phyloP scores from a whole-genome alignment of 2,329 filamentous ascomycete species.

The Nannizziopsis barbatae region DNA sequence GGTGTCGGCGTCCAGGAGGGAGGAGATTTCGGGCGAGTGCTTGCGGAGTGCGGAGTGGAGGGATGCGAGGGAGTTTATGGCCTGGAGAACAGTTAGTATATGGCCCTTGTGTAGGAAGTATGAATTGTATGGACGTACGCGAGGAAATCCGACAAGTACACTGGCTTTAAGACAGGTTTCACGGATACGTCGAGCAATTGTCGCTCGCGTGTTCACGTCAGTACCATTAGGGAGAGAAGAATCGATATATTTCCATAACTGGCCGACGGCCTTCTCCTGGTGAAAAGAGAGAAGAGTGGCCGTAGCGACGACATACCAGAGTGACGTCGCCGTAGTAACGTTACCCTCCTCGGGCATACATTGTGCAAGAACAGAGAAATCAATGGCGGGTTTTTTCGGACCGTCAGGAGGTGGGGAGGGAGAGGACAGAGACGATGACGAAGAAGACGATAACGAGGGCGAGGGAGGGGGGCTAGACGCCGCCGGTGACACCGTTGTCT shows the following conservation, averaged over 20 bases:
- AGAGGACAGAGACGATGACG: not conserved
- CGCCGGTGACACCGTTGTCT: constrained; percentile 3
- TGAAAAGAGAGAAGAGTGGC: constrained; percentile 21
- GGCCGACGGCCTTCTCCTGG: constrained; percentile 19
- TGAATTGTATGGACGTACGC: constrained; percentile 15
- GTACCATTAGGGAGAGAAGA: not conserved
- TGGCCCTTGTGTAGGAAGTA: not conserved
- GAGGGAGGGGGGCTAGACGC: not conserved
- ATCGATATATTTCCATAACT: constrained; percentile 20
- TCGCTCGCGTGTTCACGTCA: constrained; percentile 6
- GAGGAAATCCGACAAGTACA: constrained; percentile 23
- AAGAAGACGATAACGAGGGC: constrained; percentile 1
- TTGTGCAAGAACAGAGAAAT: constrained; percentile 8
- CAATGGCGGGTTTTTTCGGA: not conserved
- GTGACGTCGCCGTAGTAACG: constrained; percentile 9
- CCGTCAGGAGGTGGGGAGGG: not conserved
- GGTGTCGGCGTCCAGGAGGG: constrained; percentile 14
- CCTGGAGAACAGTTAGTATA: constrained; percentile 10
- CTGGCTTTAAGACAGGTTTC: constrained; percentile 23
- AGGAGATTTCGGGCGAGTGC: constrained; percentile 14
- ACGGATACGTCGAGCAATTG: constrained; percentile 19
- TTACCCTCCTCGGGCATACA: constrained; percentile 8
- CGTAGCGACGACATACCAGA: constrained; percentile 22
- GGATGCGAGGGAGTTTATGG: constrained; percentile 21
- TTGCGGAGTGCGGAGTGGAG: constrained; percentile 18